phyloP scores from a whole-genome alignment of 2,329 filamentous ascomycete genomes.

The Clarireedia monteithiana region DNA sequence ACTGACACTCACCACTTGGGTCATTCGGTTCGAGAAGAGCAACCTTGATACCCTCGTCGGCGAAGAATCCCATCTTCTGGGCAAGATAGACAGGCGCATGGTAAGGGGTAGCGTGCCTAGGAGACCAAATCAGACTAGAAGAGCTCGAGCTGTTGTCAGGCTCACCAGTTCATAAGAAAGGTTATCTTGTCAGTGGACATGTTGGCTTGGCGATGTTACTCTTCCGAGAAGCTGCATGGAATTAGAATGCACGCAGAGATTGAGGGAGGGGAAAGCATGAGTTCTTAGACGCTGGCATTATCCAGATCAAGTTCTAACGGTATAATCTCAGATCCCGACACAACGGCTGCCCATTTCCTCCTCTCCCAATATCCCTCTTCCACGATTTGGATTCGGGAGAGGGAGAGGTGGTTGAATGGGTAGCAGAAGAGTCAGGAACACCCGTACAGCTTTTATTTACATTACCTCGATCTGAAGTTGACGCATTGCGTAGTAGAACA shows the following conservation, averaged over 20 bases:
- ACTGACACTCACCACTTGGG: constrained; percentile 48
- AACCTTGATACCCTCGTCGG: constrained; percentile 69
- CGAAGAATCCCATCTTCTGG: constrained; percentile 67
- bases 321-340: constrained; percentile 62
- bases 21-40: constrained; percentile 72
- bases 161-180: constrained; percentile 75
- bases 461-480: constrained; percentile 21
- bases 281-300: constrained; percentile 73
- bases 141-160: neutral
- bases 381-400: neutral
- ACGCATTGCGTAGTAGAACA: constrained; percentile 16
- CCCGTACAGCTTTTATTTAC: constrained; percentile 21
- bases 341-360: constrained; percentile 15
- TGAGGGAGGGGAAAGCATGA: constrained; percentile 55
- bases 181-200: constrained; percentile 84
- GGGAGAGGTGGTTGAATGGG: neutral
- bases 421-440: constrained; percentile 14
- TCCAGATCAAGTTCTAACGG: constrained; percentile 76
- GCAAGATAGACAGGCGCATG: constrained; percentile 72
- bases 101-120: constrained; percentile 74
- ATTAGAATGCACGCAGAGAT: constrained; percentile 37
- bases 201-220: constrained; percentile 11
- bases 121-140: neutral
- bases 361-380: neutral
- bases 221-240: constrained; percentile 7